Evolutionary conservation across 371 early-diverging fungal genomes (phyloP).

Genomic region (Nosema muscidifuracis): DNA sequence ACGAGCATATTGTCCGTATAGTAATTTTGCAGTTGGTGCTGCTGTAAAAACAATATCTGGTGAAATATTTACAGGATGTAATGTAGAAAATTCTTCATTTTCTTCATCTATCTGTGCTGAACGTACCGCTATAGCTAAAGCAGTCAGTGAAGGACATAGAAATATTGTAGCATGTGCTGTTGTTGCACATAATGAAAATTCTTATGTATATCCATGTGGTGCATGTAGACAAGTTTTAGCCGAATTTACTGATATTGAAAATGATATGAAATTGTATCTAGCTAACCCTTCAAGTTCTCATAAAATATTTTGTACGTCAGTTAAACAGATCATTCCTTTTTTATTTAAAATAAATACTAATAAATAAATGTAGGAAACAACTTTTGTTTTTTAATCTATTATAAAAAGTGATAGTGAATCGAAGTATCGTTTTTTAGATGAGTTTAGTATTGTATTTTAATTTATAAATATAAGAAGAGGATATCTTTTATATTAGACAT

Average conservation of each 20-base stretch:
- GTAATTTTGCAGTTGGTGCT: slow-evolving; percentile 74
- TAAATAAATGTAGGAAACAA: too few relatives aligned
- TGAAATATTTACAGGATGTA: slow-evolving; percentile 68
- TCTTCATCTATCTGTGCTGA: slow-evolving; percentile 72
- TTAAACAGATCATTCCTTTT: too few relatives aligned
- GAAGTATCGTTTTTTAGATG: too few relatives aligned
- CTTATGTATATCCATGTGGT: slow-evolving; percentile 69
- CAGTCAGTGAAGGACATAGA: slow-evolving; percentile 69
- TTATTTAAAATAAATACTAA: too few relatives aligned
- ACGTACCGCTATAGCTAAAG: slow-evolving; percentile 72
- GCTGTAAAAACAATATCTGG: slow-evolving; percentile 65
- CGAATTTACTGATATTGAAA: slow-evolving; percentile 65
- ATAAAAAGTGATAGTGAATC: too few relatives aligned
- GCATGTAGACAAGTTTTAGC: slow-evolving; percentile 75
- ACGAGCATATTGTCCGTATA: slow-evolving; percentile 69
- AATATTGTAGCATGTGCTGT: slow-evolving; percentile 68
- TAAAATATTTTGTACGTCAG: too few relatives aligned
- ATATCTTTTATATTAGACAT: too few relatives aligned
- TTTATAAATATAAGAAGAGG: too few relatives aligned
- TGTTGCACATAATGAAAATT: slow-evolving; percentile 63
- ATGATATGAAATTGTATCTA: slow-evolving; percentile 66
- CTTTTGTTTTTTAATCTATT: too few relatives aligned
- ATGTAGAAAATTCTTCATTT: slow-evolving; percentile 73
- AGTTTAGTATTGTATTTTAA: too few relatives aligned
- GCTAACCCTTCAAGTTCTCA: too few relatives aligned